Conservation (phyloP, 1,284 basidiomycete genomes). For the Heterobasidion annosum region DNA sequence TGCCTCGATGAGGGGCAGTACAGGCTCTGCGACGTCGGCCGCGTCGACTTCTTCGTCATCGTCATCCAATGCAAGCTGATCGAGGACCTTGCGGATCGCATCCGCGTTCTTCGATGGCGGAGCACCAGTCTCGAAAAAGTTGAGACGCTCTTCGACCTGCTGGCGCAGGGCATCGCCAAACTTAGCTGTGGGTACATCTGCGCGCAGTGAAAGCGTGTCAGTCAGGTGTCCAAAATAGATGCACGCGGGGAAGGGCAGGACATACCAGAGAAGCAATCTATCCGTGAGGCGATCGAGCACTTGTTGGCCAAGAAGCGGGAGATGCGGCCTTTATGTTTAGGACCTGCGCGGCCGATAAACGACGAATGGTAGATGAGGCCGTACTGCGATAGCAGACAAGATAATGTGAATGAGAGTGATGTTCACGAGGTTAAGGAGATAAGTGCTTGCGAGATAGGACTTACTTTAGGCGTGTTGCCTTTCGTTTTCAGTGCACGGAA, state of each 20-base stretch:
- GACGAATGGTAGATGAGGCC: slow-evolving; percentile 91
- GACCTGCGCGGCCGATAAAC: slow-evolving; percentile 92
- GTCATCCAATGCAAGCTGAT: slow-evolving; percentile 63
- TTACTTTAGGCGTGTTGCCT: slow-evolving; percentile 94
- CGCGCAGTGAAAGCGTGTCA: slow-evolving; percentile 3
- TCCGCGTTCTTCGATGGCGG: slow-evolving; percentile 84
- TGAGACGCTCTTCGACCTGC: slow-evolving; percentile 94
- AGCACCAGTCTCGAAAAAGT: slow-evolving; percentile 88
- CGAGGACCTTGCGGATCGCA: slow-evolving; percentile 82
- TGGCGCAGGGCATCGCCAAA: slow-evolving; percentile 91
- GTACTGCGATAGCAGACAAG: slow-evolving; percentile 42
- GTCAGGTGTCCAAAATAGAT: background rate
- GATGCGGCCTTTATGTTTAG: slow-evolving; percentile 97
- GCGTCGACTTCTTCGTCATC: slow-evolving; percentile 56
- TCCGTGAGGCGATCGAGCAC: slow-evolving; percentile 95
- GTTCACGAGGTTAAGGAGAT: background rate
- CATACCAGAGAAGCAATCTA: slow-evolving; percentile 92
- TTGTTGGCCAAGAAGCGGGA: slow-evolving; percentile 99
- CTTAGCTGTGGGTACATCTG: slow-evolving; percentile 83
- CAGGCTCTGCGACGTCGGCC: slow-evolving; percentile 38
- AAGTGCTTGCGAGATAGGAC: slow-evolving; percentile 2
- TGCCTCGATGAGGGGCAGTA: slow-evolving; percentile 25
- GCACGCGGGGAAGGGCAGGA: slow-evolving; percentile 1
- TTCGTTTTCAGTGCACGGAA: slow-evolving; percentile 99
- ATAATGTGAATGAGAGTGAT: slow-evolving; percentile 2